phyloP scores from a whole-genome alignment of 2,329 filamentous ascomycete species.

The Beauveria medogensis region DNA sequence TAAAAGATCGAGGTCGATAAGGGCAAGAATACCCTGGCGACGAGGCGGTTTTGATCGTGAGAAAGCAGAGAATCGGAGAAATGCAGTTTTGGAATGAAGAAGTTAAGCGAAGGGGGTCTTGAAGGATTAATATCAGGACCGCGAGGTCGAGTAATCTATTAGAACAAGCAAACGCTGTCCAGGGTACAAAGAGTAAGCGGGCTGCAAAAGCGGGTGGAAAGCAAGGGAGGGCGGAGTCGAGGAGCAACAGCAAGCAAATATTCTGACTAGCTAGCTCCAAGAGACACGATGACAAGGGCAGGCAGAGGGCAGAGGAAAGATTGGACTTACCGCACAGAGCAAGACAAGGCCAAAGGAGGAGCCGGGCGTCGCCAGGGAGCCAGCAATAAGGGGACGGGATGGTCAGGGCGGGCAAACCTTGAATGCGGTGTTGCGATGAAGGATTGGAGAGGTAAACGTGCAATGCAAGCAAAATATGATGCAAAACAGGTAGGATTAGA shows the following conservation, averaged over 20 bases:
- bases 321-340: conserved; percentile 3
- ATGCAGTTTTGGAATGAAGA: neutral
- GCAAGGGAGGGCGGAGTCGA: conserved; percentile 7
- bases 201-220: conserved; percentile 1
- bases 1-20: neutral
- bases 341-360: conserved; percentile 6
- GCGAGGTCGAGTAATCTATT: conserved; percentile 3
- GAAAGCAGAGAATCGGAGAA: neutral
- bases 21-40: neutral
- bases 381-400: neutral
- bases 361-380: conserved; percentile 1
- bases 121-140: conserved; percentile 6
- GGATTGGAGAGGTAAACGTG: neutral
- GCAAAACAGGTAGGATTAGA: neutral
- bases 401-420: conserved; percentile 2
- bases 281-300: neutral
- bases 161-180: neutral
- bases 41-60: neutral
- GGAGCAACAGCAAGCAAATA: neutral
- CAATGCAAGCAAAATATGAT: neutral
- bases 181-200: conserved; percentile 8
- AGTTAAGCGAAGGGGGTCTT: neutral
- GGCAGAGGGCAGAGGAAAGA: neutral
- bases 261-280: neutral
- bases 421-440: neutral